Base-by-base conservation (phyloP, 768 basidiomycete genomes). In the Boletus subcaerulescens region DNA sequence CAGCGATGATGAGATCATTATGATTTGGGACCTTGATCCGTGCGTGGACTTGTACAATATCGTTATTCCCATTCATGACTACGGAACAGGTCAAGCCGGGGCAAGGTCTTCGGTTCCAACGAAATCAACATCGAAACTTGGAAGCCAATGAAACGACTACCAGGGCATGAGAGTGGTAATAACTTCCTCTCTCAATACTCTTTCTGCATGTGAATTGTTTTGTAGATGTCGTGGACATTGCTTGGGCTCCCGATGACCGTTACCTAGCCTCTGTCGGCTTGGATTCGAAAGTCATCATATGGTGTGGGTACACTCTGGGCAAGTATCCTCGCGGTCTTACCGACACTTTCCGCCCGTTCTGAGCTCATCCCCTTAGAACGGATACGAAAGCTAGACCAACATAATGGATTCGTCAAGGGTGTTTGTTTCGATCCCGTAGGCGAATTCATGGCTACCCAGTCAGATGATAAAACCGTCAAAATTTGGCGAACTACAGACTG, bases 381-480 rank as follows among this genome's bases (percentile, higher is more conserved):
- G 13, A 69, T 98, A 52, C 78, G 82, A 38, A 91, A 87, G 69
- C 80, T 99, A 7, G 90, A 91, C 55, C 84, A 84, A 54, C 97
- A 98, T 66, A 86, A 92, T 64, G 96, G 94, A 3, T 98, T 98
- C 70, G 95, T 99, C 63, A 98, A 99, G 73, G 97, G 97, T 55
- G 92, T 99, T 47, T 95, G 93, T 66, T 99, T 96, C 86, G 97
- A 99, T 73, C 97, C 97, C 4, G 96, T 95, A 3, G 97, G 97
- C 44, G 91, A 98, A 72, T 98, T 87, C 67, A 84, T 99, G 57
- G 96, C 97, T n/a, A 98, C 96, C 40, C 85, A 96, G 73, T 95
- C 94, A 24, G 96, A 98, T 72, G 97, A 99, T 72, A 85, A 91
- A 68, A 87, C 93, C 5, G 93, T 98, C 58, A 97, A 96, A 67